phyloP scores from a whole-genome alignment of 805 yeast genomes.

The Schizosaccharomyces lindneri region DNA sequence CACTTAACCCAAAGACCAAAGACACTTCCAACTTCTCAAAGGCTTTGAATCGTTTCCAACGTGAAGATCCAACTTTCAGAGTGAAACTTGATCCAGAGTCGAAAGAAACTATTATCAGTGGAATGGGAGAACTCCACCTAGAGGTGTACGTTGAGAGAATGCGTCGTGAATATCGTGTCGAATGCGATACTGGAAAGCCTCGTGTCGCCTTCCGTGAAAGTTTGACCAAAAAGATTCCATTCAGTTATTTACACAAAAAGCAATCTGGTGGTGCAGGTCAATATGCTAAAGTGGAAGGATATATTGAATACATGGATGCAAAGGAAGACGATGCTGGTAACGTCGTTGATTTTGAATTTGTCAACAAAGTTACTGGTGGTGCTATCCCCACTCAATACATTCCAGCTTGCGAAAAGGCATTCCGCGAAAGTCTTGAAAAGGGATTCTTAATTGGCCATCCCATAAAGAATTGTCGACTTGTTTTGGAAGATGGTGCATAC shows the following conservation, averaged over 20 bases:
- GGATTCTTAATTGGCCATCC: conserved; percentile 92
- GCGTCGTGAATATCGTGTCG: conserved; percentile 90
- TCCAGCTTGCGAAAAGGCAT: conserved; percentile 73
- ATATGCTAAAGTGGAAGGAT: conserved; percentile 87
- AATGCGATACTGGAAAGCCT: conserved; percentile 87
- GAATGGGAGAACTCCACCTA: conserved; percentile 94
- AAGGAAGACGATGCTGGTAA: conserved; percentile 11
- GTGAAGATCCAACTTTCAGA: conserved; percentile 95
- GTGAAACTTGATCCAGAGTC: conserved; percentile 75
- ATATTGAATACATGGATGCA: conserved; percentile 35
- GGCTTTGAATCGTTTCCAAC: conserved; percentile 91
- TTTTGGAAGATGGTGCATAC: conserved; percentile 86
- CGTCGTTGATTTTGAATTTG: conserved; percentile 21
- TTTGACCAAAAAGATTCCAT: conserved; percentile 40
- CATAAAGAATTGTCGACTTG: conserved; percentile 81
- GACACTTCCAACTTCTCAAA: conserved; percentile 80
- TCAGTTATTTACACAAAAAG: conserved; percentile 89
- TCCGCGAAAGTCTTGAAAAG: conserved; percentile 79
- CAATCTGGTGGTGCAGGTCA: conserved; percentile 99
- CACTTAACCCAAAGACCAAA: conserved; percentile 67
- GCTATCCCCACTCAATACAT: conserved; percentile 86
- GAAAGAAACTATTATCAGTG: conserved; percentile 82
- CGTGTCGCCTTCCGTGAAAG: conserved; percentile 97
- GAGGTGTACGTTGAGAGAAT: conserved; percentile 96
- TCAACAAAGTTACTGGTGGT: conserved; percentile 85